phyloP scores from a whole-genome alignment of 2,329 filamentous ascomycete genomes.

The Botrytis tulipae region DNA sequence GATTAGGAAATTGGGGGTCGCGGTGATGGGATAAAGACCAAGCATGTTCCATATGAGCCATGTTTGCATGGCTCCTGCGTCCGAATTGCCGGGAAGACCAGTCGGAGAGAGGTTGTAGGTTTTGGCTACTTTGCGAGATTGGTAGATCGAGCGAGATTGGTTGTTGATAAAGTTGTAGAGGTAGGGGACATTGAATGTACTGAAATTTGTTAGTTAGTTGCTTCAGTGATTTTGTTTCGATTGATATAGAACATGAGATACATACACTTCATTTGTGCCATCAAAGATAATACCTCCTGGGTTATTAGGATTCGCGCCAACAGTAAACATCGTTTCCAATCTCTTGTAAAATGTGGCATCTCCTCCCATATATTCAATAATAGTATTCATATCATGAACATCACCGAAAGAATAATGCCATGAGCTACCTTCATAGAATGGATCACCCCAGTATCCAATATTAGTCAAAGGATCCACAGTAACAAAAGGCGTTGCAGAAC shows the following conservation, averaged over 20 bases:
- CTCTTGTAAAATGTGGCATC: slow-evolving; percentile 47
- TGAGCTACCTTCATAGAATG: slow-evolving; percentile 51
- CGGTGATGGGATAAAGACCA: slow-evolving; percentile 65
- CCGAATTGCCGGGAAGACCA: slow-evolving; percentile 49
- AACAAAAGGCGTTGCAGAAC: slow-evolving; percentile 41
- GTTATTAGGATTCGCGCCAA: slow-evolving; percentile 39
- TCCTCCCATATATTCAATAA: slow-evolving; percentile 50
- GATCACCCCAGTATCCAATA: slow-evolving; percentile 53
- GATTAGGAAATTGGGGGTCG: slow-evolving; percentile 65
- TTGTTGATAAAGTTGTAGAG: slow-evolving; percentile 53
- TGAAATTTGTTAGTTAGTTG: neutral
- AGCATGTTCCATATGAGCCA: slow-evolving; percentile 60
- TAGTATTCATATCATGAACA: slow-evolving; percentile 51
- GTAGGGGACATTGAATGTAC: slow-evolving; percentile 60
- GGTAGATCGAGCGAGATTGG: slow-evolving; percentile 24
- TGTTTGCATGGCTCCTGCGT: slow-evolving; percentile 70
- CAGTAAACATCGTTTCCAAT: slow-evolving; percentile 51
- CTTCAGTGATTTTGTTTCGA: neutral
- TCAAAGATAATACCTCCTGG: slow-evolving; percentile 55
- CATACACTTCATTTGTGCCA: slow-evolving; percentile 39
- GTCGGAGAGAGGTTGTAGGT: slow-evolving; percentile 4
- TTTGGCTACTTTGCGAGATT: slow-evolving; percentile 18
- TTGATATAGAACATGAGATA: neutral
- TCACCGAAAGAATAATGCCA: slow-evolving; percentile 56
- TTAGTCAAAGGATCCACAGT: slow-evolving; percentile 49